Evolutionary conservation across 2,329 filamentous ascomycete species (phyloP), one percentile per base, ranked within the genome.

Genomic region (Mycosphaerelloides madeirae): DNA sequence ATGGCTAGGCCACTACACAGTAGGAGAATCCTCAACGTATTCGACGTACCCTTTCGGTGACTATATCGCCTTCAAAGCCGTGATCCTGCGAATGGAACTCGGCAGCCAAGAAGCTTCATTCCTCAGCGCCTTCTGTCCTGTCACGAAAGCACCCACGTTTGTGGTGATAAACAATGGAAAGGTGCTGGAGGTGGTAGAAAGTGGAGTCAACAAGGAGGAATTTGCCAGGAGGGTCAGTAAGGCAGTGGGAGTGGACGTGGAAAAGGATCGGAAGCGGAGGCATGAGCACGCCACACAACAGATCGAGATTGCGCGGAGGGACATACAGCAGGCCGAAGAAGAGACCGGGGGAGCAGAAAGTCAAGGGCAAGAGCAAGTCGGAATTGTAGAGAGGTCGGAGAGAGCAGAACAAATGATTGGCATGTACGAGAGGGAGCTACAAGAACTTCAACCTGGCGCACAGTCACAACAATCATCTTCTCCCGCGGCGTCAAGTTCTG

Each of bases 61-160:
- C 9, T 60, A 80, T 20, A 72, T 93, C 45, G 67, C 72, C 19
- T 70, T 75, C 29, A 79, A 82, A 58, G 78, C 87, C 2, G 74
- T 96, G 15, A 69, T 84, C 6, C 72, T 96, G 16, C 79, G 83
- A 39, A 73, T 96, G 16, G 67, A 75, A 28, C 80, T 83, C 14
- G 86, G 83, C 16, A 89, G 85, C 2, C 78, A 85, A 53, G 89
- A 95, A 70, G 88, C 88, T 8, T 81, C 79, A 5, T 94, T 88
- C 59, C 73, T 97, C 12, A 78, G 83, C 8, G 86, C 87, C 35
- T 86, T 95, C 58, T 94, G 87, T 58, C 86, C 87, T 0, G 71
- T 95, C n/a, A 77, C 80, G 1, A 80, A 80, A 54, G 80, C 81
- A n/a, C 90, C 91, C 0, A 85, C 85, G 1, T 68, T 95, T 7